phyloP scores from a whole-genome alignment of 768 basidiomycete genomes.

The Paxillus ammoniavirescens region DNA sequence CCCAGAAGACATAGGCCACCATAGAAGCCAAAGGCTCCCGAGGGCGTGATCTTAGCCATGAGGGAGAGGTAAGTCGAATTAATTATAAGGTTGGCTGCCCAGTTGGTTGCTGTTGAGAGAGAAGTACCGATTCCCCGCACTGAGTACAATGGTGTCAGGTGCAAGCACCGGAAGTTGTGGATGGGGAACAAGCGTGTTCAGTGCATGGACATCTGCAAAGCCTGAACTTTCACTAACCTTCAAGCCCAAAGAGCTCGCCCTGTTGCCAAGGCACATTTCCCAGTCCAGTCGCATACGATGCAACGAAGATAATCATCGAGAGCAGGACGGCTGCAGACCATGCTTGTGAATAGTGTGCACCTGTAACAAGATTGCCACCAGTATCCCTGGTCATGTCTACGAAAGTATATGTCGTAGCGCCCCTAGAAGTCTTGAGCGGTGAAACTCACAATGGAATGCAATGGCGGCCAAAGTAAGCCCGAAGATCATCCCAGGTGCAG shows the following conservation, averaged over 20 bases:
- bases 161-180: background rate
- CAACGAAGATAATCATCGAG: conserved; percentile 83
- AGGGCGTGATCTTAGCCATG: conserved; percentile 69
- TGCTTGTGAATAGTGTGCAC: conserved; percentile 52
- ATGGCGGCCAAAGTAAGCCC: conserved; percentile 62
- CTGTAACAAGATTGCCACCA: conserved; percentile 56
- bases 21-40: conserved; percentile 77
- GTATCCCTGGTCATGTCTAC: conserved; percentile 62
- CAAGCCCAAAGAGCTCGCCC: conserved; percentile 77
- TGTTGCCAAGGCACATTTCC: conserved; percentile 89
- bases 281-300: conserved; percentile 75
- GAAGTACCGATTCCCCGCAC: conserved; percentile 79
- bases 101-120: conserved; percentile 73
- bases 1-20: conserved; percentile 70
- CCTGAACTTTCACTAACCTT: conserved; percentile 39
- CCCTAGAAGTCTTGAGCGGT: background rate
- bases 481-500: conserved; percentile 71
- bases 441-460: conserved; percentile 62
- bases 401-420: background rate
- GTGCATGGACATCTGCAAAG: too few species aligned
- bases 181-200: background rate
- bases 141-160: conserved; percentile 17
- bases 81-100: conserved; percentile 75
- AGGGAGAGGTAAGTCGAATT: conserved; percentile 78
- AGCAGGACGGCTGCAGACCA: conserved; percentile 72